Conservation (phyloP, 805 yeast species). For the Candida xiaguanensis region DNA sequence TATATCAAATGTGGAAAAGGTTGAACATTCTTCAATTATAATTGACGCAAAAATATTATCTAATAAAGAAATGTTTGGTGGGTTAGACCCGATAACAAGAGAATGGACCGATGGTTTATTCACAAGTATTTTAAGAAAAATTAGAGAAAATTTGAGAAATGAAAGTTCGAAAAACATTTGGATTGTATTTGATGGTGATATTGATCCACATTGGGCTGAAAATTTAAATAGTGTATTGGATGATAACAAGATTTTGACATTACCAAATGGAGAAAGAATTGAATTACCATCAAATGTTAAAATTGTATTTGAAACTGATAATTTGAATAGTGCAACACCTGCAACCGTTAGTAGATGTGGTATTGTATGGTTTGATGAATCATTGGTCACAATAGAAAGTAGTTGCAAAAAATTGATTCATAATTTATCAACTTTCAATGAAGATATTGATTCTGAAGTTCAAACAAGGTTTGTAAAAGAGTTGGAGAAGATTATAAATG, state of each 20-base stretch:
- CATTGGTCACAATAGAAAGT: conserved; percentile 17
- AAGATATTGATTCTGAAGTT: conserved; percentile 7
- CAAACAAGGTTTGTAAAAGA: conserved; percentile 14
- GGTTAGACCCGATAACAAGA: conserved; percentile 67
- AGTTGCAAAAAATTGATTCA: conserved; percentile 14
- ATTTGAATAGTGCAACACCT: conserved; percentile 65
- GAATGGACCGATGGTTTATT: conserved; percentile 93
- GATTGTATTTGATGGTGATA: conserved; percentile 88
- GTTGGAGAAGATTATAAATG: conserved; percentile 2
- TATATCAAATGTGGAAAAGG: conserved; percentile 28
- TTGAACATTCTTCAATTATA: conserved; percentile 37
- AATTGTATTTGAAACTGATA: conserved; percentile 74
- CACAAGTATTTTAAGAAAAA: conserved; percentile 60
- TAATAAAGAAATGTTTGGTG: conserved; percentile 67
- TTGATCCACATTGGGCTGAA: conserved; percentile 94
- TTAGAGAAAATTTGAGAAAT: conserved; percentile 54
- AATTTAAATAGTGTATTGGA: conserved; percentile 86
- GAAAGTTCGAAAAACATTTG: conserved; percentile 57
- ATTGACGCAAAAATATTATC: conserved; percentile 76
- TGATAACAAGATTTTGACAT: conserved; percentile 75
- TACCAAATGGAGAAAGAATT: conserved; percentile 88
- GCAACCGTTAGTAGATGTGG: conserved; percentile 95
- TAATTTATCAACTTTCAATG: conserved; percentile 14
- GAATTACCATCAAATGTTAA: conserved; percentile 60
- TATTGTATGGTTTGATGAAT: conserved; percentile 65